Base-by-base conservation (phyloP, 2,329 filamentous ascomycete genomes). In the Neocucurbitaria cava region DNA sequence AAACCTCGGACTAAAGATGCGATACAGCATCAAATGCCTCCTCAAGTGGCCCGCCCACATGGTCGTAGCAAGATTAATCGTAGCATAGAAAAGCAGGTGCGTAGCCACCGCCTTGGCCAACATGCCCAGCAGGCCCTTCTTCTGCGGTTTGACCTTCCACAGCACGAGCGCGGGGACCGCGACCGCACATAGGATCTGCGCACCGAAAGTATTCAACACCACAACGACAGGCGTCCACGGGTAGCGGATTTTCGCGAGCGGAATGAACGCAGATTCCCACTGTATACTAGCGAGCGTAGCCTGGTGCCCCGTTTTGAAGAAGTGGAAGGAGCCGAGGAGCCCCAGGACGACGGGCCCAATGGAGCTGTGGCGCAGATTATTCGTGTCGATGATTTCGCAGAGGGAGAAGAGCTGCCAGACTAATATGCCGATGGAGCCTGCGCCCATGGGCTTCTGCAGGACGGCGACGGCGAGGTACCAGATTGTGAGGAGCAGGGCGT, bases 271-370 rank as follows among this genome's bases (percentile, higher is more conserved):
- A 18, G 87, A 86, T 78, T 99, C 95, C 95, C 95, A 99, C 72
- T 99, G 95, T 70, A 99, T 94, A 62, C 87, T 91, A 64, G 88
- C 85, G 21, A 96, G 84, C 0, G 88, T 89, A 11, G 94, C 94
- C 77, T 98, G 94, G 76, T 99, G 95, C 57, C 95, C 95, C 0
- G 95, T 99, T 73, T 96, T 97, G 86, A 99, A 99, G 81, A 88
- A 99, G 80, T 97, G 89, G 77, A 94, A 96, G 68, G 90, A 92
- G 55, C 93, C 95, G 0, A 99, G 85, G n/a, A 98, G 79, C 10
- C 88, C 94, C 23, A 98, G 85, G 59, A 96, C 83, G 35, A 95
- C 81, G 18, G 95, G 93, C 0, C 92, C 94, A 65, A 98, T 89
- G 6, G 92, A 83, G 40, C 87, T 87, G 44, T 85, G 81, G 15